phyloP scores from a whole-genome alignment of 768 basidiomycete species.

The Sarcomyxa edulis region DNA sequence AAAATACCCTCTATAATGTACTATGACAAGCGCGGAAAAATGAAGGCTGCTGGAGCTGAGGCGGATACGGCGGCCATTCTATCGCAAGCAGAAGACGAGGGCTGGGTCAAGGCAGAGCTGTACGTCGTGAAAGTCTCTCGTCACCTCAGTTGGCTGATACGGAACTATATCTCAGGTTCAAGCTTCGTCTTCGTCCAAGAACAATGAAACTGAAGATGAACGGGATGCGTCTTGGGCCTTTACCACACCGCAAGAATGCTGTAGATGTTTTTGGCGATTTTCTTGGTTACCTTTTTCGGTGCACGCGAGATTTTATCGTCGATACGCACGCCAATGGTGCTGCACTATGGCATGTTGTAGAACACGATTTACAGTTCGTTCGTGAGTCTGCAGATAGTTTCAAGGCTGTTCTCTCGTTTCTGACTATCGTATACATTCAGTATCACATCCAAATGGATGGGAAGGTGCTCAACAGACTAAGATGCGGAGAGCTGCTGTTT shows the following conservation, averaged over 20 bases:
- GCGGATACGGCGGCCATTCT: slow-evolving; percentile 55
- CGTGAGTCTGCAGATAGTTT: no score
- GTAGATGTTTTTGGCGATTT: slow-evolving; percentile 80
- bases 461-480: slow-evolving; percentile 73
- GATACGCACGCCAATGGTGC: slow-evolving; percentile 81
- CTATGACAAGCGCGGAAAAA: slow-evolving; percentile 59
- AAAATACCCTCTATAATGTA: slow-evolving; percentile 79
- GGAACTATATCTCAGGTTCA: slow-evolving; percentile 49
- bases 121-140: no score
- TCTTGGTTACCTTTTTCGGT: slow-evolving; percentile 38
- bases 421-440: no score
- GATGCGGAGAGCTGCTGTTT: slow-evolving; percentile 70
- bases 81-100: slow-evolving; percentile 71
- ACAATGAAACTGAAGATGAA: slow-evolving; percentile 82
- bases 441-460: slow-evolving; percentile 84
- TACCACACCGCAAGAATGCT: slow-evolving; percentile 63
- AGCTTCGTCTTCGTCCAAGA: slow-evolving; percentile 71
- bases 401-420: no score
- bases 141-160: slow-evolving; percentile 23
- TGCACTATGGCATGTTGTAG: slow-evolving; percentile 65
- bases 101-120: slow-evolving; percentile 75
- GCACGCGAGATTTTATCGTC: slow-evolving; percentile 69
- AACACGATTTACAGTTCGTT: slow-evolving; percentile 67
- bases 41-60: slow-evolving; percentile 75
- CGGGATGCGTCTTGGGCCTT: slow-evolving; percentile 68